Evolutionary conservation across 257 asterid species (phyloP).

Genomic region (Lycium ferocissimum): DNA sequence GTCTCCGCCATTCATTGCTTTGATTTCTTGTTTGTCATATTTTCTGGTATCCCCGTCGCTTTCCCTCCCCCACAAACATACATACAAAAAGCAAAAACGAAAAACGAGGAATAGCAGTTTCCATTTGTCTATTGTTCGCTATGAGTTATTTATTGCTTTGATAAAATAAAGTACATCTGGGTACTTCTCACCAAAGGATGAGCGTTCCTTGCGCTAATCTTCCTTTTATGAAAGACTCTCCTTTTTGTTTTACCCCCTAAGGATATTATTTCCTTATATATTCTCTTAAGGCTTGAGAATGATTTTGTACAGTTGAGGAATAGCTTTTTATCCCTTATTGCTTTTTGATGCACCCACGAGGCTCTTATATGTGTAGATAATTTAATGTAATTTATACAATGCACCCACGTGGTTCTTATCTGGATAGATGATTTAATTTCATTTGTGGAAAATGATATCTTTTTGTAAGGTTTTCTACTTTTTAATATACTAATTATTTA

Average conservation of each 20-base stretch:
- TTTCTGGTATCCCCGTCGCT: neutral
- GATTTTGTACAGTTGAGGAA: neutral
- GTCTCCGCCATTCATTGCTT: neutral
- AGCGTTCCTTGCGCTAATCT: neutral
- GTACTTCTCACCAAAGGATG: neutral
- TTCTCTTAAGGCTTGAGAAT: neutral
- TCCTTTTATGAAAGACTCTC: neutral
- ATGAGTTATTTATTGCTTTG: conserved; percentile 4
- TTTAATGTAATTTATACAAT: neutral
- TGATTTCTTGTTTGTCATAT: neutral
- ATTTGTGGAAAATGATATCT: neutral
- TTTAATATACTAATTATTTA: neutral
- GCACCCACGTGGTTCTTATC: neutral
- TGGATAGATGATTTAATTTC: neutral
- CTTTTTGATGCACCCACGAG: neutral
- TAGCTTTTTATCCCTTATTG: neutral
- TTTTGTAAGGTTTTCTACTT: neutral
- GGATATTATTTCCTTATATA: neutral
- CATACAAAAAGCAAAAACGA: neutral
- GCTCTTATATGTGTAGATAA: neutral
- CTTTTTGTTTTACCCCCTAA: neutral
- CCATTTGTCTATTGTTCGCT: neutral
- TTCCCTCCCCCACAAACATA: neutral
- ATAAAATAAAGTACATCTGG: neutral
- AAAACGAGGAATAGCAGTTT: neutral